A percentile compares a stretch with the other conserved stretches of the same genome.
These are phyloP conservation scores for Lantana camara DNA, from an alignment of 257 asterid species.

Conservation along the genomic window DNA sequence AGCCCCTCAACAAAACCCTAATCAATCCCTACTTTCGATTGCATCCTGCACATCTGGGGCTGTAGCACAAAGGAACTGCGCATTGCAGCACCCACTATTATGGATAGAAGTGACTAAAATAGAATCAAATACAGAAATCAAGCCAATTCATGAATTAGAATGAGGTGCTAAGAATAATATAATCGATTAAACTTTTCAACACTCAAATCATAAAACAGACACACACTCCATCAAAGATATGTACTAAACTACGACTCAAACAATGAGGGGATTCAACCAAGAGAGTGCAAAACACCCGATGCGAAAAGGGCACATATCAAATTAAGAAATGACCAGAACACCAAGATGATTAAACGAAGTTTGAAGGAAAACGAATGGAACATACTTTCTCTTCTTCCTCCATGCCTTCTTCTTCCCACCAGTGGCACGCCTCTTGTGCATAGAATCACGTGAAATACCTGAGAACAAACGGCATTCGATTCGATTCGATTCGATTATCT, in stretches of 20 bases:
- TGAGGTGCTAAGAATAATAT: background rate
- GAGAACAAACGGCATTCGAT: conserved; percentile 14
- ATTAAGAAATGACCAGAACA: too few species aligned
- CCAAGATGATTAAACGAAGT: background rate
- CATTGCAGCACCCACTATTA: too few species aligned
- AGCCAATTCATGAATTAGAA: background rate
- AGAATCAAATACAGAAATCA: background rate
- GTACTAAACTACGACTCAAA: background rate
- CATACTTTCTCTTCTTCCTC: conserved; percentile 91
- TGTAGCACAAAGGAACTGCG: too few species aligned
- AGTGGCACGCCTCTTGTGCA: conserved; percentile 93
- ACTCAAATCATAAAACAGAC: too few species aligned
- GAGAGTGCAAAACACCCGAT: too few species aligned
- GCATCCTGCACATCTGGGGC: too few species aligned
- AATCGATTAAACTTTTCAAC: too few species aligned
- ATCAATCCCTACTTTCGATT: too few species aligned
- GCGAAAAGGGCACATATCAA: too few species aligned
- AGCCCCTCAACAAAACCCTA: too few species aligned
- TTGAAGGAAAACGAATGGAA: background rate
- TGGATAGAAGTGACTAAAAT: background rate
- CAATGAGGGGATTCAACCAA: background rate
- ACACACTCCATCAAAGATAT: background rate
- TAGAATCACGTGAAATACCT: conserved; percentile 89
- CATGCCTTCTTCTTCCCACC: conserved; percentile 92
- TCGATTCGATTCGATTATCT: too few species aligned